Evolutionary conservation across 73 alveolate genomes (phyloP), one percentile per base, ranked within the genome.

Genomic region (Durusdinium trenchii): DNA sequence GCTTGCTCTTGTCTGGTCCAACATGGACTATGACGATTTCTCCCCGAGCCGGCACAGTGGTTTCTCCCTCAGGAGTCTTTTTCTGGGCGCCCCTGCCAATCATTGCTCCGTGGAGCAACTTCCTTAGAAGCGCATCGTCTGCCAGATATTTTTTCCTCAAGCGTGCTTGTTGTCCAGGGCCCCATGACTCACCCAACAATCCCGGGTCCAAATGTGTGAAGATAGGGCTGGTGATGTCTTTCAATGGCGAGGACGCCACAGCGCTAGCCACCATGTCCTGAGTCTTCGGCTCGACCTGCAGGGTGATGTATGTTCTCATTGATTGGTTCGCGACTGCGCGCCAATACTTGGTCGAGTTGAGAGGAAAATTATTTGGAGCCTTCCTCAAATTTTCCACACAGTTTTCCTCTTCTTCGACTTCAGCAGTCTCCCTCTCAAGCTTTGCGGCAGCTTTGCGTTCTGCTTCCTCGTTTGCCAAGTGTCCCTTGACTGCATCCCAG

Each of bases 61-160:
- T n/a, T n/a, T n/a, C n/a, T n/a, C n/a, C n/a, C n/a, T n/a, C n/a
- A n/a, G n/a, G n/a, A n/a, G n/a, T n/a, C n/a, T 50, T 46, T 26
- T 69, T 69, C 30, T 69, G 83, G 23, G 51, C 3, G 14, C 83
- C 83, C 23, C 83, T 20, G 51, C 51, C 83, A 14, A 69, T 12
- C 85, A 73, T 73, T 3, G 52, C 51, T 6, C 85, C 85, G 30
- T 73, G 85, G 85, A 79, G 45, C 64, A 79, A 26, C 90, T 46
- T 79, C 64, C 64, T 35, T 4, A 40, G 64, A 35, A 45, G 26
- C n/a, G 45, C 42, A 14, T 23, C 64, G 46, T 43, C 45, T 7
- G 64, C 42, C 45, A 3, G 12, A 42, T 10, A 43, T 14, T 28
- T 40, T 42, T 79, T 79, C 54, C 90, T 32, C 79, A 67, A 42